These are phyloP conservation scores for Yarrowia sp. DNA, from an alignment of 805 yeast genomes.

Conservation along the genomic window DNA sequence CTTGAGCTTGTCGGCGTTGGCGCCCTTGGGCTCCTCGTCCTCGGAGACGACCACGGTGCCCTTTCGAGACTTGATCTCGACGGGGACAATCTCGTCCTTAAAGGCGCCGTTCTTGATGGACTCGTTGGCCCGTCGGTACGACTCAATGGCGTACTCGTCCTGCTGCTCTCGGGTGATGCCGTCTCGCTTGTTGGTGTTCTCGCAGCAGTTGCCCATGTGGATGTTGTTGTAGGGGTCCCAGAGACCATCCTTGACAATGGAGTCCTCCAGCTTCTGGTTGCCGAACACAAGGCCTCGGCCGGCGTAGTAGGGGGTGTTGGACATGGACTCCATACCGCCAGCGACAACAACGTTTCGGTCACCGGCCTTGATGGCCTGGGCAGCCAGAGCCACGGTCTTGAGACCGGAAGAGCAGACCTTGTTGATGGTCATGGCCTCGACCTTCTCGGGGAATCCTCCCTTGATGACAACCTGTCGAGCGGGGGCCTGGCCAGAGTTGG, in stretches of 20 bases:
- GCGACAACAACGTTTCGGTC: constrained; percentile 86
- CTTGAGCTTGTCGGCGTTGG: constrained; percentile 73
- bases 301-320: constrained; percentile 88
- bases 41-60: constrained; percentile 72
- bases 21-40: constrained; percentile 80
- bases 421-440: constrained; percentile 88
- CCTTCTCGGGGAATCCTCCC: constrained; percentile 80
- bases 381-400: constrained; percentile 86
- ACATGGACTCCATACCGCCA: constrained; percentile 97
- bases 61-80: constrained; percentile 69
- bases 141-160: constrained; percentile 79
- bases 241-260: constrained; percentile 79
- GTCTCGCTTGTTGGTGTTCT: constrained; percentile 87
- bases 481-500: constrained; percentile 93
- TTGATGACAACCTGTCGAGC: constrained; percentile 94
- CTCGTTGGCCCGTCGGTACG: constrained; percentile 79
- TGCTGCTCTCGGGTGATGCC: constrained; percentile 79
- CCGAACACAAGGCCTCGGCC: constrained; percentile 71
- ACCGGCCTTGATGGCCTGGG: constrained; percentile 85
- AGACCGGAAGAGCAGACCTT: constrained; percentile 96
- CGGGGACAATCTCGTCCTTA: constrained; percentile 77
- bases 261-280: constrained; percentile 62
- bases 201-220: constrained; percentile 96
- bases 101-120: constrained; percentile 80
- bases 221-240: constrained; percentile 83